Base-by-base conservation (phyloP, 108 stramenopile species). In the Poteriospumella lacustris region DNA sequence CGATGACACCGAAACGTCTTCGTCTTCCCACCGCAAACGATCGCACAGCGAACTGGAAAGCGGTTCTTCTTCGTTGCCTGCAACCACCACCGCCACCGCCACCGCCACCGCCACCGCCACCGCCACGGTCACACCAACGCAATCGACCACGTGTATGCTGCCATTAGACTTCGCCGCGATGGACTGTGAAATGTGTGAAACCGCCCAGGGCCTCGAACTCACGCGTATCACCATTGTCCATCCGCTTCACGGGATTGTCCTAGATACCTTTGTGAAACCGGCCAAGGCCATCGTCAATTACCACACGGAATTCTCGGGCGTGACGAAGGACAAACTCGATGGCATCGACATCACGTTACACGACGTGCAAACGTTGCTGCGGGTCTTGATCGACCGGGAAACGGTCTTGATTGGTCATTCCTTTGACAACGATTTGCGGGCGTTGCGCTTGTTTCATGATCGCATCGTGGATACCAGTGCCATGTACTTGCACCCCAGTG, bases 151-250 rank as follows among this genome's bases (percentile, higher is more conserved):
- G n/a, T n/a, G n/a, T 56, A 56, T 56, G 28, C 60, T 19, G 28
- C 60, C 60, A 33, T 42, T 73, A 9, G 5, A 42, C 5, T 26
- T 73, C 12, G 12, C n/a, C 42, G 70, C 70, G 33, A 5, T 73
- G 26, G 70, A 73, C 36, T 73, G 70, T 56, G 70, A 73, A 24
- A 73, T 73, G 70, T 73, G 70, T 38, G 3, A n/a, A 5, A 73
- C 70, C 42, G 24, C 26, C 26, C 5, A 15, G 38, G 70, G 70
- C 28, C 19, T 73, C 28, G 70, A 73, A 24, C 70, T 73, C 42
- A 73, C 70, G 9, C 70, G 70, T 29, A 42, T 73, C 9, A 52
- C 70, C 3, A 28, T 73, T 12, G 47, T 73, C 26, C 31, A 33
- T 73, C 70, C 70, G 5, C 3, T 73, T 15, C 19, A 73, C 9